Conservation (phyloP, 129 eudicot species). For the Artemisia tridentata region DNA sequence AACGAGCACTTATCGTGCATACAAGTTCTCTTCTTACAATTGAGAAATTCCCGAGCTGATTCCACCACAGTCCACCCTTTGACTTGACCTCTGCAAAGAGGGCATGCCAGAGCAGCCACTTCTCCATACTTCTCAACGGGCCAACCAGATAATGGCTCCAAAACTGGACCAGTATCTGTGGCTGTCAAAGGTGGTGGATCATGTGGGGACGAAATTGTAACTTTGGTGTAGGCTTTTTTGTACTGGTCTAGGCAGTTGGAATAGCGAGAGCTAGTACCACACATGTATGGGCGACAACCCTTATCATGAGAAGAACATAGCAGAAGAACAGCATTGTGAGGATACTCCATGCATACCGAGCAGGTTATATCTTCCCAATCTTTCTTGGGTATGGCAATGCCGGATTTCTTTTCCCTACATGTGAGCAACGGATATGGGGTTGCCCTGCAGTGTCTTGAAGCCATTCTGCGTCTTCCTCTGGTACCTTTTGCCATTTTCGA, state of each 20-base stretch:
- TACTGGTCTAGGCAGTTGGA: slow-evolving; percentile 94
- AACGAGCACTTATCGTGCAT: slow-evolving; percentile 78
- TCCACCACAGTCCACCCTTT: slow-evolving; percentile 95
- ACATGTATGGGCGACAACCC: slow-evolving; percentile 98
- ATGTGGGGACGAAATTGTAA: slow-evolving; percentile 22
- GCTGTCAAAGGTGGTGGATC: slow-evolving; percentile 28
- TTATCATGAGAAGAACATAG: slow-evolving; percentile 85
- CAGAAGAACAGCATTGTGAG: slow-evolving; percentile 95
- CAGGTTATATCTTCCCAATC: slow-evolving; percentile 91
- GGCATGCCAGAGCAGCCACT: slow-evolving; percentile 71
- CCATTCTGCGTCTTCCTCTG: slow-evolving; percentile 76
- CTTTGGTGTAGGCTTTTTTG: slow-evolving; percentile 85
- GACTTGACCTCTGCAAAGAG: slow-evolving; percentile 91
- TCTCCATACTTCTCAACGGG: slow-evolving; percentile 48
- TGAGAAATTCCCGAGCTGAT: slow-evolving; percentile 65
- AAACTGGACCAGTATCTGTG: slow-evolving; percentile 23
- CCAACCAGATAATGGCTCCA: slow-evolving; percentile 34
- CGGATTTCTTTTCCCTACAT: slow-evolving; percentile 37
- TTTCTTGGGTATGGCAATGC: slow-evolving; percentile 41
- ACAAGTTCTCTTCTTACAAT: slow-evolving; percentile 69
- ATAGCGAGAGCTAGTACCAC: slow-evolving; percentile 85
- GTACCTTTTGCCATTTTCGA: slow-evolving; percentile 71
- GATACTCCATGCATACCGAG: slow-evolving; percentile 92
- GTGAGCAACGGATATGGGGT: slow-evolving; percentile 61
- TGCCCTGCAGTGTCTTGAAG: slow-evolving; percentile 66